These are phyloP conservation scores for Graphium sp. DNA, from an alignment of 2,329 filamentous ascomycete species.

Conservation along the genomic window DNA sequence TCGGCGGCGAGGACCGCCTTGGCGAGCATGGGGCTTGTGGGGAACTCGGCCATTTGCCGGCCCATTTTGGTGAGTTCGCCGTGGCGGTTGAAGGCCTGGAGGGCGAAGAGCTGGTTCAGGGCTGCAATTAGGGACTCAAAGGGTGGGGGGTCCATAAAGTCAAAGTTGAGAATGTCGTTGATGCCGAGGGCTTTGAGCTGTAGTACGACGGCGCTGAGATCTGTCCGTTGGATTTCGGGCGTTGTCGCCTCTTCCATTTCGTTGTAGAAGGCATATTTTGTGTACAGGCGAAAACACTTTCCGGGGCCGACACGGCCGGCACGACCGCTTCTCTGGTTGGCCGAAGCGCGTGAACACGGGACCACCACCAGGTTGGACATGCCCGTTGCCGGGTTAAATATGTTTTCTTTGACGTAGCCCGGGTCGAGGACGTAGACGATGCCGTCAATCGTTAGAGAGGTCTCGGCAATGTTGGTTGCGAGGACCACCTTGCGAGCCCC, in stretches of 20 bases:
- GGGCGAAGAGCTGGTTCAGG: slow-evolving; percentile 77
- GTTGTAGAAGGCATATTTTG: slow-evolving; percentile 85
- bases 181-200: slow-evolving; percentile 82
- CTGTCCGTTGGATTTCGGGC: slow-evolving; percentile 84
- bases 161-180: slow-evolving; percentile 82
- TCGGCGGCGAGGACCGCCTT: slow-evolving; percentile 80
- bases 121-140: slow-evolving; percentile 80
- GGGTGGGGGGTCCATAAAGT: slow-evolving; percentile 88
- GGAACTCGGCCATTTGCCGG: slow-evolving; percentile 89
- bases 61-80: slow-evolving; percentile 84
- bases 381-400: slow-evolving; percentile 79
- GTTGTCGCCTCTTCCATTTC: slow-evolving; percentile 86
- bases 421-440: slow-evolving; percentile 94
- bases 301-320: slow-evolving; percentile 85
- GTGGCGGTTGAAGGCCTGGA: slow-evolving; percentile 76
- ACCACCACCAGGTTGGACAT: slow-evolving; percentile 88
- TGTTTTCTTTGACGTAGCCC: slow-evolving; percentile 88
- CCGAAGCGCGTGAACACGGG: slow-evolving; percentile 79
- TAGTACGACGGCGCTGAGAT: slow-evolving; percentile 69
- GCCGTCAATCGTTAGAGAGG: slow-evolving; percentile 85
- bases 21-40: slow-evolving; percentile 79
- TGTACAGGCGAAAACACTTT: slow-evolving; percentile 87
- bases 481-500: slow-evolving; percentile 80
- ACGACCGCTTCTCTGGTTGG: slow-evolving; percentile 82
- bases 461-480: slow-evolving; percentile 95